These are phyloP conservation scores for Forsythia viridissima DNA, from an alignment of 257 asterid genomes.

Conservation along the genomic window DNA sequence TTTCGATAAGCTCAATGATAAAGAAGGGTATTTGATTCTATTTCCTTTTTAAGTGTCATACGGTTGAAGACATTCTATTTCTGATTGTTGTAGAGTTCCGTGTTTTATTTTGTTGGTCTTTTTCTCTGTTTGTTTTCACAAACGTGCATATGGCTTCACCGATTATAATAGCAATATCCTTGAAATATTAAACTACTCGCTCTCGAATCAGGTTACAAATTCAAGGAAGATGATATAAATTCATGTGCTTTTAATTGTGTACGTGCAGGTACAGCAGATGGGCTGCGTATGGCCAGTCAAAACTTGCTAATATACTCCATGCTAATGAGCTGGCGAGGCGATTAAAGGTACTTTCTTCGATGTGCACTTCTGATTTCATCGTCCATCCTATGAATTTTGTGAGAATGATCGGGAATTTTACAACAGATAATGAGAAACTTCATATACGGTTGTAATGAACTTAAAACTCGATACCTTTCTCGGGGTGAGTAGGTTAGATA, in stretches of 20 bases:
- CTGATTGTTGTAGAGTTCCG: background rate
- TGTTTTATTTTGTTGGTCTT: background rate
- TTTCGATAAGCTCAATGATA: constrained; percentile 61
- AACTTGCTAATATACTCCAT: constrained; percentile 77
- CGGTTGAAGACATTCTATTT: background rate
- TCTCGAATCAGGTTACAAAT: background rate
- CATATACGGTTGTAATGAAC: background rate
- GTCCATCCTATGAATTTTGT: background rate
- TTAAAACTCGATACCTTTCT: background rate
- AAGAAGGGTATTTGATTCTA: constrained; percentile 42
- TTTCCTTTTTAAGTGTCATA: too few relatives aligned
- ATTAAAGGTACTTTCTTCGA: constrained; percentile 49
- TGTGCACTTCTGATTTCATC: background rate
- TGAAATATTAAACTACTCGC: background rate
- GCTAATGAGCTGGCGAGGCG: constrained; percentile 66
- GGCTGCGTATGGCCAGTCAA: constrained; percentile 82
- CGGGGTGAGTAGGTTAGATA: background rate
- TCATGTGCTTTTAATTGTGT: constrained; percentile 12
- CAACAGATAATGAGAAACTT: background rate
- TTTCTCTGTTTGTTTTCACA: background rate
- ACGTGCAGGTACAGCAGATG: constrained; percentile 50
- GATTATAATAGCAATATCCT: background rate
- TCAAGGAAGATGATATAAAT: background rate
- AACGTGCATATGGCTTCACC: background rate
- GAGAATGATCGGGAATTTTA: background rate